A percentile compares a stretch with the other conserved stretches of the same genome.
Evolutionary conservation across 495 filamentous ascomycete genomes (phyloP).

Genomic region (Tuber indicum): DNA sequence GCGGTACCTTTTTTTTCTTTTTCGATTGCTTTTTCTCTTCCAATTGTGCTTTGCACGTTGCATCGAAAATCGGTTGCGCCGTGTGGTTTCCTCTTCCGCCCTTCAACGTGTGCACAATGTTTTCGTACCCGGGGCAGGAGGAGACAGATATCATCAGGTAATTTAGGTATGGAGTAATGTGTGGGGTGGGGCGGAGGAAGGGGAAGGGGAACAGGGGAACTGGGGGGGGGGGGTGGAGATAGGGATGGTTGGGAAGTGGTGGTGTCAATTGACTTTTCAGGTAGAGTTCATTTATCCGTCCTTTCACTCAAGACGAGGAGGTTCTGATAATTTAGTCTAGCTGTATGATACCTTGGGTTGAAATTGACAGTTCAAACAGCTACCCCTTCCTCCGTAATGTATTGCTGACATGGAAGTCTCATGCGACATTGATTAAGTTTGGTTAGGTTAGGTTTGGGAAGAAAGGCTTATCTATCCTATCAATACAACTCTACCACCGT

Average conservation of each 20-base stretch:
- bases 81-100: neutral
- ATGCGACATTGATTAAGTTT: neutral
- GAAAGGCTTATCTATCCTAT: neutral
- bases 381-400: neutral
- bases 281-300: neutral
- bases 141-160: neutral
- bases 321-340: neutral
- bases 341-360: neutral
- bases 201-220: neutral
- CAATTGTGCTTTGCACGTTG: neutral
- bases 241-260: neutral
- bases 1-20: conserved; percentile 1
- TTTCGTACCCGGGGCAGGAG: conserved; percentile 2
- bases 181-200: neutral
- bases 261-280: neutral
- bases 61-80: neutral
- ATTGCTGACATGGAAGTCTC: neutral
- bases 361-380: neutral
- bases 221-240: neutral
- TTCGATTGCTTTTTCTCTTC: neutral
- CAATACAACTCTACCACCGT: neutral
- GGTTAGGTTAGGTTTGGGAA: neutral
- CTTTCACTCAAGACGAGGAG: neutral
- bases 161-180: conserved; percentile 2
- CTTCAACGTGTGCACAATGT: neutral